Percentiles rank a stretch among this genome's conserved stretches.
phyloP scores from a whole-genome alignment of 768 basidiomycete species.

The Suillus placidus region DNA sequence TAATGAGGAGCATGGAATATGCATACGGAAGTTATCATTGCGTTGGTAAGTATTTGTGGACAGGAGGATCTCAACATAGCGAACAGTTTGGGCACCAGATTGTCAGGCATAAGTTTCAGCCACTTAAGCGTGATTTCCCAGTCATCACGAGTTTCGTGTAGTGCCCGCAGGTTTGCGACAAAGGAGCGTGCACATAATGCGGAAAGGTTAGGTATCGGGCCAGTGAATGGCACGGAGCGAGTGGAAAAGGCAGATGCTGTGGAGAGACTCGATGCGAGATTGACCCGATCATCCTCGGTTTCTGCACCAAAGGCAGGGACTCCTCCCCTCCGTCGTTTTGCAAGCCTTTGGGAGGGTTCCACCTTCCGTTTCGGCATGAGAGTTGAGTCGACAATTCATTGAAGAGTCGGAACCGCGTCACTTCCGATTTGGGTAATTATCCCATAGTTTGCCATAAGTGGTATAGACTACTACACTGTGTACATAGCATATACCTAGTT shows the following conservation, averaged over 20 bases:
- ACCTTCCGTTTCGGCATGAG: slow-evolving; percentile 18
- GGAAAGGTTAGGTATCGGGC: slow-evolving; percentile 46
- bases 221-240: slow-evolving; percentile 37
- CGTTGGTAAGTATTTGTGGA: slow-evolving; percentile 55
- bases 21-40: slow-evolving; percentile 58
- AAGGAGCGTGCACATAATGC: slow-evolving; percentile 56
- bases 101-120: slow-evolving; percentile 55
- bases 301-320: slow-evolving; percentile 44
- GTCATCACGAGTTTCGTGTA: slow-evolving; percentile 40
- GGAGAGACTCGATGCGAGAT: slow-evolving; percentile 41
- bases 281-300: slow-evolving; percentile 45
- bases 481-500: too few relatives aligned
- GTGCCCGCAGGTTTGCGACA: slow-evolving; percentile 42
- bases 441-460: not conserved
- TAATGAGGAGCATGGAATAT: not conserved
- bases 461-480: not conserved
- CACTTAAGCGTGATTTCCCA: slow-evolving; percentile 46
- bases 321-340: slow-evolving; percentile 21
- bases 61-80: slow-evolving; percentile 49
- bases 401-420: not conserved
- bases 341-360: not conserved
- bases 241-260: slow-evolving; percentile 56
- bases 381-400: not conserved
- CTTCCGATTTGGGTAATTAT: not conserved
- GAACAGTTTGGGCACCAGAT: slow-evolving; percentile 52